Evolutionary conservation across 2,329 filamentous ascomycete species (phyloP), one percentile per base, ranked within the genome.

Genomic region (Fusarium duplospermum): DNA sequence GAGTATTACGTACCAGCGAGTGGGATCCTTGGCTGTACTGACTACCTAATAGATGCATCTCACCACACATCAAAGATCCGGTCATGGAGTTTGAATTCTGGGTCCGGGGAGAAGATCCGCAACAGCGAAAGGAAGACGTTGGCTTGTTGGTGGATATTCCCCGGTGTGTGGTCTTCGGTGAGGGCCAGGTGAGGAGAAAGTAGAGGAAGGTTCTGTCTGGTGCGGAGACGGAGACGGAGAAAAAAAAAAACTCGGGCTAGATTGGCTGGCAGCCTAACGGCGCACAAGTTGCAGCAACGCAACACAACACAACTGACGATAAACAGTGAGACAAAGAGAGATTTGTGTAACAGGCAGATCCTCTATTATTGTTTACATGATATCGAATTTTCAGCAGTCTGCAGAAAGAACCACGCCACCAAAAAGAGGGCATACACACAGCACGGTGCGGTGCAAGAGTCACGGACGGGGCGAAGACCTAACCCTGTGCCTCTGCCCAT

Each of bases 401-500:
- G 10, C 50, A 35, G 62, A 31, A 22, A 36, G 52, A n/a, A 38
- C 10, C 14, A 50, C 31, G 16, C 14, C 9, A 31, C 4, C 60
- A 33, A n/a, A 7, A 42, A 20, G 50, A 54, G 45, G 45, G 50
- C n/a, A 24, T 24, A 56, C 33, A 31, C 11, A 20, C 38, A 10
- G 2, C 36, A 38, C 36, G 8, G 36, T 4, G 61, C 71, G 64
- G 52, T 42, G 50, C 14, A 31, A 58, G 33, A 64, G 27, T 47
- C 42, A 22, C 65, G 66, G 35, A 42, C 56, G 62, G 72, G 71
- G 68, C 59, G 62, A 72, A 74, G 69, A 74, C 72, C 72, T 74
- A 75, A 75, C 72, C 72, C 71, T 74, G 71, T 40, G 64, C 72
- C 71, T 74, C 67, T 40, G 64, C 47, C 50, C 47, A 20, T 56